Conservation (phyloP, 2,329 filamentous ascomycete genomes). For the Xylariaceae sp. region DNA sequence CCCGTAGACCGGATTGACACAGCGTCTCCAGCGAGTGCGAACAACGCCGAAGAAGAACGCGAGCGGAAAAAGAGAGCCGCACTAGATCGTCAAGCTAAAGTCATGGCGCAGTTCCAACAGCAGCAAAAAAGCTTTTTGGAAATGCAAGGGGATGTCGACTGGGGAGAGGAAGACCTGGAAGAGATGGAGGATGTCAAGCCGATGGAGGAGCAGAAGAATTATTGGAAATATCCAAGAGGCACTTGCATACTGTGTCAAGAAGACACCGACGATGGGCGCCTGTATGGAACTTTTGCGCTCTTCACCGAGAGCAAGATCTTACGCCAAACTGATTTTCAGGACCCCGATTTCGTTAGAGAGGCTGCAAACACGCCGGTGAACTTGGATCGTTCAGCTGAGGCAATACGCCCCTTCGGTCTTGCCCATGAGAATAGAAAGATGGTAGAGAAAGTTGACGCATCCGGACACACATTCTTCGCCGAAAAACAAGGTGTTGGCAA, state of each 20-base stretch:
- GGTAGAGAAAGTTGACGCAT: slow-evolving; percentile 74
- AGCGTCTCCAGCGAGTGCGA: slow-evolving; percentile 72
- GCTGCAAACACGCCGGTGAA: slow-evolving; percentile 76
- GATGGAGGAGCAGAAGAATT: slow-evolving; percentile 69
- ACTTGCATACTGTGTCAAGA: slow-evolving; percentile 97
- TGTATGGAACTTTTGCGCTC: slow-evolving; percentile 93
- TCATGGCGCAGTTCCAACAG: slow-evolving; percentile 98
- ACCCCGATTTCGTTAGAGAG: slow-evolving; percentile 83
- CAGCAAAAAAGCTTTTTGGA: slow-evolving; percentile 95
- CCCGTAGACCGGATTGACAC: slow-evolving; percentile 80
- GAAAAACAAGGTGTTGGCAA: slow-evolving; percentile 86
- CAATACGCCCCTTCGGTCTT: slow-evolving; percentile 85
- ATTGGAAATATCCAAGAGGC: slow-evolving; percentile 88
- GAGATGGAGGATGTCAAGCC: slow-evolving; percentile 63
- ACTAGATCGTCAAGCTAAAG: slow-evolving; percentile 82
- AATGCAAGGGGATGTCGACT: slow-evolving; percentile 84
- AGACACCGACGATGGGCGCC: slow-evolving; percentile 82
- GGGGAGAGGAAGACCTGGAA: slow-evolving; percentile 82
- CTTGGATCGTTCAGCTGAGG: slow-evolving; percentile 82
- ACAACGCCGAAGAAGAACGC: slow-evolving; percentile 69
- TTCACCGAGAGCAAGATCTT: slow-evolving; percentile 85
- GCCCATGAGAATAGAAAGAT: slow-evolving; percentile 81
- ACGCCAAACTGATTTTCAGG: slow-evolving; percentile 80
- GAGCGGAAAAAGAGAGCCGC: slow-evolving; percentile 91
- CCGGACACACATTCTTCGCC: slow-evolving; percentile 69